Evolutionary conservation across 1,284 basidiomycete species (phyloP), one percentile per base, ranked within the genome.

Genomic region (Singerocomus inundabilis): DNA sequence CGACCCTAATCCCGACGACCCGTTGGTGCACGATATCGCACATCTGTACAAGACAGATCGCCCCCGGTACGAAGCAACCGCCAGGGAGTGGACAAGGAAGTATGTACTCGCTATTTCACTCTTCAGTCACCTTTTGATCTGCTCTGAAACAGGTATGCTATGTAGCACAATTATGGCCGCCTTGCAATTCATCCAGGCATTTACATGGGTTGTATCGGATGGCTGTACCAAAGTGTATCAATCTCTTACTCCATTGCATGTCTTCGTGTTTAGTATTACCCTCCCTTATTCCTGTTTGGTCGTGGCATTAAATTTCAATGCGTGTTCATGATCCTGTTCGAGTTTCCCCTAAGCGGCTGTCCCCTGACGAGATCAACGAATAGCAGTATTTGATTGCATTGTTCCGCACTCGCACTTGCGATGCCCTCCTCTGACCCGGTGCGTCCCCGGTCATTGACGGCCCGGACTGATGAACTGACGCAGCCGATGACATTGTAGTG

Each of bases 31-130:
- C 46, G 85, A 88, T 56, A 88, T 89, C 57, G 85, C 93, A 32
- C 86, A 95, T 74, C 73, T 93, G 60, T 98, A 96, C 84, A 96
- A 96, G 90, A 95, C 91, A 41, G 93, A 97, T 72, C 85, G 92
- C 63, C 76, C 89, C 58, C 84, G 92, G 64, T 97, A 97, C 70
- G 94, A 97, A 73, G 88, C 91, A 56, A 97, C 92, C 28, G 94
- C 94, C 38, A 81, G 93, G 75, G 94, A 97, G 78, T 97, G 93
- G 93, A 94, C 93, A 70, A 85, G 93, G 82, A 96, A 96, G 93
- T 96, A 65, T 66, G 91, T 80, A 21, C 26, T 8, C 5, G 57
- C 21, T 13, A 36, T 26, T 40, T 40, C 37, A 5, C 30, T 34
- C 33, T 29, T 7, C 4, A 24, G 24, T 40, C 25, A 1, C 18